Conservation (phyloP, 805 yeast genomes). For the Myxozyma vanderwaltii region DNA sequence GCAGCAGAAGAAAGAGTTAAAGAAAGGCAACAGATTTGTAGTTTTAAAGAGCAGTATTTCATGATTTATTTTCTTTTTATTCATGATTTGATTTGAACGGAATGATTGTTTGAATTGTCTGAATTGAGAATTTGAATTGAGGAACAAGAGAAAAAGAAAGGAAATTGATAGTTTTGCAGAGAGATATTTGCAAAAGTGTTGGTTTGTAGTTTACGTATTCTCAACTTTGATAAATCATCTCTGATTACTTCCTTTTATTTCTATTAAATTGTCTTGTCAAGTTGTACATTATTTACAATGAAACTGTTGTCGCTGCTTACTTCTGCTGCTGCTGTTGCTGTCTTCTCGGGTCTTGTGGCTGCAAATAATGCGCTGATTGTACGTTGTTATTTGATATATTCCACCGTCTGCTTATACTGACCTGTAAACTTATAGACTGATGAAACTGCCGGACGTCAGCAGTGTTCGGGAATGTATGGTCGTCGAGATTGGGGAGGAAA, state of each 20-base stretch:
- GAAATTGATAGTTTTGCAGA: too few relatives aligned
- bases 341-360: neutral
- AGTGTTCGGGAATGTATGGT: slow-evolving; percentile 89
- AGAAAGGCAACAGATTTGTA: neutral
- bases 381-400: neutral
- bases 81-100: too few relatives aligned
- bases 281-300: neutral
- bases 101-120: too few relatives aligned
- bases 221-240: too few relatives aligned
- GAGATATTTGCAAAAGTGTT: too few relatives aligned
- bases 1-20: neutral
- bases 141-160: too few relatives aligned
- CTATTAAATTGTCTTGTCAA: too few relatives aligned
- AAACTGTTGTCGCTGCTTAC: neutral
- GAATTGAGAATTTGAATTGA: too few relatives aligned
- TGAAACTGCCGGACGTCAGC: slow-evolving; percentile 57
- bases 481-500: slow-evolving; percentile 86
- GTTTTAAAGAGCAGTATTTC: too few relatives aligned
- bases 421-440: slow-evolving; percentile 40
- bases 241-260: too few relatives aligned
- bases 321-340: neutral
- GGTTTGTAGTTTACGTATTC: too few relatives aligned
- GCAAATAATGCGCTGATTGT: slow-evolving; percentile 16
- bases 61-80: too few relatives aligned
- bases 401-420: neutral